Conservation (phyloP, 176 grass and related monocot species). For the Rhynchospora tenuis region DNA sequence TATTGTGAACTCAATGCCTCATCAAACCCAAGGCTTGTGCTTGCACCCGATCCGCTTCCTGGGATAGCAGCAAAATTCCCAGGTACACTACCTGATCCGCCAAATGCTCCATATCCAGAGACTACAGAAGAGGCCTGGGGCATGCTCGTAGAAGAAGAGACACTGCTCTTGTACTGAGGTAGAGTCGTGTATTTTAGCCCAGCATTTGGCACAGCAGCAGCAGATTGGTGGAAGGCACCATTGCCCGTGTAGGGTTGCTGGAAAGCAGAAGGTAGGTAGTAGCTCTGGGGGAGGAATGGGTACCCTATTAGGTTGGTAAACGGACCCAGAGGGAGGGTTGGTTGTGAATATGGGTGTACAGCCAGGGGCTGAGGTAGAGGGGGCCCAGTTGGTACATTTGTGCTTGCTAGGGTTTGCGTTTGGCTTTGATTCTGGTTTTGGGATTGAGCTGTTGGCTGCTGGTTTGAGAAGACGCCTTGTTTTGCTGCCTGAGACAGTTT, state of each 20-base stretch:
- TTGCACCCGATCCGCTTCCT: slow-evolving; percentile 38
- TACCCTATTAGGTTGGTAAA: slow-evolving; percentile 90
- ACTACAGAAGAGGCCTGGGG: slow-evolving; percentile 55
- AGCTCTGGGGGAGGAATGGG: slow-evolving; percentile 75
- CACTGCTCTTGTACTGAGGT: slow-evolving; percentile 75
- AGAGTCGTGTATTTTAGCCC: slow-evolving; percentile 74
- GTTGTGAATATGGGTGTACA: slow-evolving; percentile 91
- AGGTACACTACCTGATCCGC: slow-evolving; percentile 62
- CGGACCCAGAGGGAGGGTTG: slow-evolving; percentile 60
- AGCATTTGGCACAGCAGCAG: slow-evolving; percentile 48
- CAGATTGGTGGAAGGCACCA: slow-evolving; percentile 76
- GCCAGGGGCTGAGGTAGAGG: slow-evolving; percentile 75
- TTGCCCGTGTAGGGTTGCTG: slow-evolving; percentile 87
- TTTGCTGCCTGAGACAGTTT: slow-evolving; percentile 55
- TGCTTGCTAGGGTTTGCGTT: slow-evolving; percentile 56
- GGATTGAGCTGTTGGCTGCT: slow-evolving; percentile 30
- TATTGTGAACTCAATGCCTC: slow-evolving; percentile 73
- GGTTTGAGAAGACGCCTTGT: slow-evolving; percentile 58
- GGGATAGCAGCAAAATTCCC: slow-evolving; percentile 62
- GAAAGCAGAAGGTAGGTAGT: slow-evolving; percentile 84
- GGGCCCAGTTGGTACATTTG: slow-evolving; percentile 37
- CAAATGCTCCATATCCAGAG: slow-evolving; percentile 80
- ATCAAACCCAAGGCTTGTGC: slow-evolving; percentile 70
- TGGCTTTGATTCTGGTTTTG: slow-evolving; percentile 20
- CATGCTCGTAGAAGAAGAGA: slow-evolving; percentile 52